phyloP scores from a whole-genome alignment of 1,284 basidiomycete genomes.

The Ustilago bromivora region DNA sequence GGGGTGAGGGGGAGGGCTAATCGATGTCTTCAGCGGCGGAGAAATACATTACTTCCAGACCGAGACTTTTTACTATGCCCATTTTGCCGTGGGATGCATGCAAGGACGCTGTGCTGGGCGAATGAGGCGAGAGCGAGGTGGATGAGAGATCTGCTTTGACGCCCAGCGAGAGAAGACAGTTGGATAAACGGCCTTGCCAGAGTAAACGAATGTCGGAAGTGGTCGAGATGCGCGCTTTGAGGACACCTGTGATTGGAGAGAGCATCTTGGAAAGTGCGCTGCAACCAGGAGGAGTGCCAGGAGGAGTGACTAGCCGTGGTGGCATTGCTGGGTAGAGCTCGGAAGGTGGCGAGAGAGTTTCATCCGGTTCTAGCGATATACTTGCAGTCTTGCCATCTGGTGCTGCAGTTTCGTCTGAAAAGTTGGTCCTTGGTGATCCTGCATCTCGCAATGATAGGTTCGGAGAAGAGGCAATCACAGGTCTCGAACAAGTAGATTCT shows the following conservation, averaged over 20 bases:
- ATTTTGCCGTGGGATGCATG: conserved; percentile 5
- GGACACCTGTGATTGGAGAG: conserved; percentile 79
- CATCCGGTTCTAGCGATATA: not conserved
- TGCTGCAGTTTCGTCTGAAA: not conserved
- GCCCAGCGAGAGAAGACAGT: conserved; percentile 88
- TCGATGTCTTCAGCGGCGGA: conserved; percentile 14
- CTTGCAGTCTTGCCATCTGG: not conserved
- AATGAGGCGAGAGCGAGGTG: conserved; percentile 72
- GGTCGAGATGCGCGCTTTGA: conserved; percentile 89
- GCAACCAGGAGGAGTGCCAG: not conserved
- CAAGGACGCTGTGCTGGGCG: not conserved
- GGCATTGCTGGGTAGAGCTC: not conserved
- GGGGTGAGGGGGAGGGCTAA: not conserved
- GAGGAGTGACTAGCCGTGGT: not conserved
- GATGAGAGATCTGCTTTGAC: conserved; percentile 84
- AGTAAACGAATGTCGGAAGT: conserved; percentile 80
- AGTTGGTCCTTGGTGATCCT: too few species aligned
- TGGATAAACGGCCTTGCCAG: conserved; percentile 92
- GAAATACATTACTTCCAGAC: conserved; percentile 91
- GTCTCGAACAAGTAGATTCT: too few species aligned
- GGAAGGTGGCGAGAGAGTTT: not conserved
- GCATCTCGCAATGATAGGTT: conserved; percentile 1
- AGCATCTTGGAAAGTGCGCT: conserved; percentile 3
- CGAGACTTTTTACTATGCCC: conserved; percentile 78
- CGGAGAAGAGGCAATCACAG: not conserved